A percentile compares a stretch with the other conserved stretches of the same genome.
Conservation (phyloP, 495 filamentous ascomycete species). For the Neurospora hispaniola region DNA sequence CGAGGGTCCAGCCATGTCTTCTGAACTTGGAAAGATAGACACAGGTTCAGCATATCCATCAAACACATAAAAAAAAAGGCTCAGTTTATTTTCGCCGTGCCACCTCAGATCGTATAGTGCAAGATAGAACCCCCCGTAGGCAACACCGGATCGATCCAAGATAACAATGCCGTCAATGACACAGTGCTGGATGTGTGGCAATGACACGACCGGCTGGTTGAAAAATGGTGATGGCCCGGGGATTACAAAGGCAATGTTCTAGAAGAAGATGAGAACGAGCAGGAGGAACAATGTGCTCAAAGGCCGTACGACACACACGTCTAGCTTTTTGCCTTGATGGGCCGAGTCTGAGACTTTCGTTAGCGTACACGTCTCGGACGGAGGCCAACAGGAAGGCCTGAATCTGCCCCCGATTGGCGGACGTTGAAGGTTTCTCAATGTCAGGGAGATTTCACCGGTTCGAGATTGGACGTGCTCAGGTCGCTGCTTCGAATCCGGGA, state of each 20-base stretch:
- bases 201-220: not conserved
- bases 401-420: not conserved
- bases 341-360: not conserved
- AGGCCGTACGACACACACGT: not conserved
- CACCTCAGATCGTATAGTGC: not conserved
- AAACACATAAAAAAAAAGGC: not conserved
- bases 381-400: not conserved
- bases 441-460: not conserved
- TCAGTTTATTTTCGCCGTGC: not conserved
- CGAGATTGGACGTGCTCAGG: not conserved
- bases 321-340: not conserved
- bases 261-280: not conserved
- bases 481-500: not conserved
- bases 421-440: not conserved
- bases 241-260: not conserved
- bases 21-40: not conserved
- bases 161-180: not conserved
- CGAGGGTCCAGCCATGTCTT: not conserved
- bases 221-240: not conserved
- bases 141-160: not conserved
- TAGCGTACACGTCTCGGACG: not conserved
- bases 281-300: not conserved
- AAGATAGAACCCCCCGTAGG: not conserved
- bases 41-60: not conserved
- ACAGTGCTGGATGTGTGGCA: not conserved